Evolutionary conservation across 1,284 basidiomycete species (phyloP), one percentile per base, ranked within the genome.

Genomic region (Rhizoctonia solani): DNA sequence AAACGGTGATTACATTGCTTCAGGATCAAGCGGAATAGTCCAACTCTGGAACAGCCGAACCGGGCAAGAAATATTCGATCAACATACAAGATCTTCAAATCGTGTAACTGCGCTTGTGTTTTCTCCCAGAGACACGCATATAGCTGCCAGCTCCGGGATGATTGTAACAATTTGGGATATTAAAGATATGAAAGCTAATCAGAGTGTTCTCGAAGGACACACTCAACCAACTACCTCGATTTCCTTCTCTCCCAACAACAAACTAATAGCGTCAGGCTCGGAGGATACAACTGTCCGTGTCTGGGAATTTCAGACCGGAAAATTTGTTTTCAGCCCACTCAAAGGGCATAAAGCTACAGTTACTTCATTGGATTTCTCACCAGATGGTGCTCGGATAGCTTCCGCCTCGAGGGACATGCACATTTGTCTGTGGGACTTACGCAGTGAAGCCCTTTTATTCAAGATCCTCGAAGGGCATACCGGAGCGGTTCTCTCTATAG

Each of bases 181-280:
- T 63, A 25, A 2, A 49, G 65, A 11, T 58, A 56, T 23, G 13
- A 8, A 32, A 32, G 16, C 54, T 19, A 27, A 9, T 8, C 19
- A 19, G 19, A 50, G 50, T 21, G 21, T 53, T 53, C 23, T 53
- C 50, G 23, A 13, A 13, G 5, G 23, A 53, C n/a, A n/a, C n/a
- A n/a, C n/a, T n/a, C 32, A 37, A 25, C 50, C 6, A 6, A 21
- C 23, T 8, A n/a, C n/a, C n/a, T n/a, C n/a, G n/a, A n/a, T n/a
- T n/a, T n/a, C n/a, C n/a, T 52, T 63, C 30, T 68, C 59, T 3
- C 54, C 41, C 25, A 42, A 42, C 47, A 42, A 55, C 19, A 13
- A 23, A 19, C n/a, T 4, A 4, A 34, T 54, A 2, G 30, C 53
- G 27, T 54, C 53, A 23, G 30, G 53, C 53, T 54, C 53, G 3